Base-by-base conservation (phyloP, 2,329 filamentous ascomycete species). In the Fusarium musae region DNA sequence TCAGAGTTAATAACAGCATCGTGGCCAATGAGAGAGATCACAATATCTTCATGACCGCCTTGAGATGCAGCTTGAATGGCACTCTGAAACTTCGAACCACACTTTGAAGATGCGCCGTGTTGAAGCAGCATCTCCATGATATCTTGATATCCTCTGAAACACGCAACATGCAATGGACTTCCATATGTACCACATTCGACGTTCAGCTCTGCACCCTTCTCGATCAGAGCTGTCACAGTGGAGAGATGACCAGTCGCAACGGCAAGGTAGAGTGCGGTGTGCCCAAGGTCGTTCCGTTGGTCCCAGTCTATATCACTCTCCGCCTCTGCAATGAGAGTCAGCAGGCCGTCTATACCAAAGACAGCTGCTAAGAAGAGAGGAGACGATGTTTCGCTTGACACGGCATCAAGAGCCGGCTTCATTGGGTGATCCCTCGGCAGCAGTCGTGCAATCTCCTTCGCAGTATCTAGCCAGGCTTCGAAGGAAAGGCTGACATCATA, bases 231-330 rank as follows among this genome's bases (percentile, higher is more conserved):
- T 2, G 15, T 5, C 19, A 56, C 36, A 4, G 37, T 61, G 1
- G 47, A 36, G 16, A 43, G 7, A n/a, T 65, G 58, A 0, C 63
- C 58, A 5, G 30, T 30, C 0, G 34, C 28, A 23, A 15, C 39
- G 16, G 63, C 63, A 9, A 65, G 58, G 7, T 65, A 65, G 19
- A 63, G 19, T 23, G 63, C 21, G 10, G 58, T 63, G 9, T 65
- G 56, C 5, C 28, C 59, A 23, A 54, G 37, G 8, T 23, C 9
- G 19, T 56, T 61, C 7, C 28, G 15, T 21, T 43, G 58, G 28
- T 56, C 19, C 58, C 47, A 43, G 15, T 56, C 58, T 17, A 40
- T 36, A n/a, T 16, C 19, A 19, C 13, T 36, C 15, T 11, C 47
- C 1, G 47, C 26, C 17, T 36, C 19, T n/a, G 10, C 30, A n/a